These are phyloP conservation scores for Arthrobotrys sphaeroides DNA, from an alignment of 2,329 filamentous ascomycete genomes.

Conservation along the genomic window DNA sequence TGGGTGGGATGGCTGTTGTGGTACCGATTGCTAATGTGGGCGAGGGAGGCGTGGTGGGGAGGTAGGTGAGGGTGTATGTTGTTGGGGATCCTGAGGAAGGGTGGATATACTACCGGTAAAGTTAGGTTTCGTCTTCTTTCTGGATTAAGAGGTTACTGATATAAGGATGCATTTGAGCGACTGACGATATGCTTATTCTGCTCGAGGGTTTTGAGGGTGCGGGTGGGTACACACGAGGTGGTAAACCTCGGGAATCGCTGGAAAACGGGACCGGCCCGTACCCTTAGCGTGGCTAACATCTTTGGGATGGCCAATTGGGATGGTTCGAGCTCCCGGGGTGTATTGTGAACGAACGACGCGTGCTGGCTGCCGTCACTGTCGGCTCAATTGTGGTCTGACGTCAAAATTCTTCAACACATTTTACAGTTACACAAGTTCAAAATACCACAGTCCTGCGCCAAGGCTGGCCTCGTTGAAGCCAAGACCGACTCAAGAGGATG, in stretches of 20 bases:
- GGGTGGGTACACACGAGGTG: background rate
- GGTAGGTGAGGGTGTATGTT: constrained; percentile 69
- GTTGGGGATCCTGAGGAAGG: constrained; percentile 61
- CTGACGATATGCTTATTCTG: constrained; percentile 49
- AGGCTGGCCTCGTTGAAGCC: too few relatives aligned
- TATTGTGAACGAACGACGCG: background rate
- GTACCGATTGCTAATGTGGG: constrained; percentile 69
- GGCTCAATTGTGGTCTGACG: background rate
- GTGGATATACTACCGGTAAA: constrained; percentile 58
- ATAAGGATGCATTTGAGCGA: background rate
- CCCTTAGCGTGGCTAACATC: constrained; percentile 8
- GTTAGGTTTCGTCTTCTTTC: constrained; percentile 3
- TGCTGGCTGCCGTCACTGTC: background rate
- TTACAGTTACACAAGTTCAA: constrained; percentile 24
- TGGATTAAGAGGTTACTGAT: background rate
- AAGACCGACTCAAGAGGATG: background rate
- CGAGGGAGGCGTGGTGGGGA: constrained; percentile 68
- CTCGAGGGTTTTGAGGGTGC: constrained; percentile 21
- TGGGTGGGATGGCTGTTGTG: constrained; percentile 70
- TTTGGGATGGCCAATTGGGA: background rate
- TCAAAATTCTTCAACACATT: constrained; percentile 32
- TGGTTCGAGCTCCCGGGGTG: background rate
- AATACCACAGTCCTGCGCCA: constrained; percentile 42
- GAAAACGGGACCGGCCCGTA: constrained; percentile 26
- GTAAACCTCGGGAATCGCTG: background rate